Conservation (phyloP, 2,329 filamentous ascomycete species). For the Corinectria fuckeliana region DNA sequence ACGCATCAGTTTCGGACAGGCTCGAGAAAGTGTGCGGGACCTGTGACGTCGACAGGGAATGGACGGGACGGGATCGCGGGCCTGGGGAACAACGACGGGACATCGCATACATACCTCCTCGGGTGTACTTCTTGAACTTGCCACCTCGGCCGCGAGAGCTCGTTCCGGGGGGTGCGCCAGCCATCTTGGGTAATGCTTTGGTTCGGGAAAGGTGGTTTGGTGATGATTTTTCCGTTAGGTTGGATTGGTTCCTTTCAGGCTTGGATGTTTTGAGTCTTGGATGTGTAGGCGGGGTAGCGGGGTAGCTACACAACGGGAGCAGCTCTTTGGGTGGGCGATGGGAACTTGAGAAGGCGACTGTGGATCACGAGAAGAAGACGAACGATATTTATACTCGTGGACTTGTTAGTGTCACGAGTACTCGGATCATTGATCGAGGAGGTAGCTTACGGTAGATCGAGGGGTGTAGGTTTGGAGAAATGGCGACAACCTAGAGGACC, state of each 20-base stretch:
- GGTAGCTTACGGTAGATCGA: no score
- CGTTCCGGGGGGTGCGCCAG: slow-evolving; percentile 50
- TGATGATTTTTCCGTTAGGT: slow-evolving; percentile 19
- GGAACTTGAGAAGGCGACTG: background rate
- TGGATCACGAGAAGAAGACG: background rate
- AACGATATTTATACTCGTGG: background rate
- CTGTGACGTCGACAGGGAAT: background rate
- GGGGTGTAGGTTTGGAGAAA: background rate
- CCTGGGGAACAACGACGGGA: background rate
- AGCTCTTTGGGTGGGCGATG: slow-evolving; percentile 12
- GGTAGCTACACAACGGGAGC: slow-evolving; percentile 35
- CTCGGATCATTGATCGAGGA: background rate
- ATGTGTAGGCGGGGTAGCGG: slow-evolving; percentile 47
- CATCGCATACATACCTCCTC: slow-evolving; percentile 72
- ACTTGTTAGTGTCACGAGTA: background rate
- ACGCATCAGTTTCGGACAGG: slow-evolving; percentile 22
- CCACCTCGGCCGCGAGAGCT: slow-evolving; percentile 80
- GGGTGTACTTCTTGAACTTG: slow-evolving; percentile 92
- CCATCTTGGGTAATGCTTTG: slow-evolving; percentile 48
- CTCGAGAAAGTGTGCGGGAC: background rate
- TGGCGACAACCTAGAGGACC: background rate
- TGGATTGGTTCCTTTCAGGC: slow-evolving; percentile 1
- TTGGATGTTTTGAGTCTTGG: slow-evolving; percentile 5
- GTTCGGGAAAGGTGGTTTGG: background rate
- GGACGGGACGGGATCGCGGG: slow-evolving; percentile 2